Percentiles rank a stretch among this genome's conserved stretches.
phyloP scores from a whole-genome alignment of 2,329 filamentous ascomycete species.

The Magnaporthales sp. region DNA sequence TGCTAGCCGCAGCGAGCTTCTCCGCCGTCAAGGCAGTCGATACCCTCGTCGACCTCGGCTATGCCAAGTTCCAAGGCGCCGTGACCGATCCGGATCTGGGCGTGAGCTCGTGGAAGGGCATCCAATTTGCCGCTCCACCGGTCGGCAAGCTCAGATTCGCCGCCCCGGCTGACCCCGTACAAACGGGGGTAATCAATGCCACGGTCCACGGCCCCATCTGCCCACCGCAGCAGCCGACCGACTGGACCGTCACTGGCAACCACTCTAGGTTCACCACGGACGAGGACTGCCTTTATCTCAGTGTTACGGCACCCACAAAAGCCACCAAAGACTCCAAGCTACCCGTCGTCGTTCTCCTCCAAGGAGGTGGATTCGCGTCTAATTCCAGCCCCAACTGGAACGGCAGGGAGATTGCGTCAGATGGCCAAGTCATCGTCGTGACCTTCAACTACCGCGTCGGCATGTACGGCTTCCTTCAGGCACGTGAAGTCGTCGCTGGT shows the following conservation, averaged over 20 bases:
- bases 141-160: conserved; percentile 57
- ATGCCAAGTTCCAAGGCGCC: conserved; percentile 56
- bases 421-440: conserved; percentile 43
- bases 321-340: conserved; percentile 33
- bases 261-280: conserved; percentile 23
- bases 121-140: conserved; percentile 66
- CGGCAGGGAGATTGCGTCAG: conserved; percentile 47
- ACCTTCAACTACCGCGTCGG: conserved; percentile 45
- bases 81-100: conserved; percentile 36
- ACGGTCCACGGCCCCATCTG: conserved; percentile 19
- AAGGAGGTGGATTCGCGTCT: conserved; percentile 44
- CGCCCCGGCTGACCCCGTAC: conserved; percentile 54
- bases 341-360: conserved; percentile 26
- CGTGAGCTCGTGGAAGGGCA: conserved; percentile 63
- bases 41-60: conserved; percentile 51
- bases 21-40: conserved; percentile 10
- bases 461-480: not conserved
- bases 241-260: conserved; percentile 13
- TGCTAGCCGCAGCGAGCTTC: conserved; percentile 1
- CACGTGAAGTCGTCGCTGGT: not conserved
- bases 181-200: conserved; percentile 36
- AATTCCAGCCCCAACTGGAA: conserved; percentile 40
- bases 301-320: conserved; percentile 51
- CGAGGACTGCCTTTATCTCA: conserved; percentile 64
- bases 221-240: conserved; percentile 16